phyloP scores from a whole-genome alignment of 2,329 filamentous ascomycete genomes.

The Geosmithia flava region DNA sequence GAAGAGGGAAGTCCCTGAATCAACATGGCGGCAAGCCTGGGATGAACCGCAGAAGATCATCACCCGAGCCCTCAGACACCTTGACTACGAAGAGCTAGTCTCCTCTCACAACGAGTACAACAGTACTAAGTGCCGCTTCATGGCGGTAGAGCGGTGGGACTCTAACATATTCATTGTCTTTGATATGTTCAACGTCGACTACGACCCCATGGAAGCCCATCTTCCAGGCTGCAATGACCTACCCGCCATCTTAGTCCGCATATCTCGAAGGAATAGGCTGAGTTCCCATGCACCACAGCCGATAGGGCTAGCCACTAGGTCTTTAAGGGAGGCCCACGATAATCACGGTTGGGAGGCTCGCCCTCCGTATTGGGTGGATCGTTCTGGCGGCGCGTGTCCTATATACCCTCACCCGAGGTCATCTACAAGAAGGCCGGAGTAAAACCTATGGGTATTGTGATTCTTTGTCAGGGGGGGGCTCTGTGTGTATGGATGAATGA shows the following conservation, averaged over 20 bases:
- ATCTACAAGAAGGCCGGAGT: too few species aligned
- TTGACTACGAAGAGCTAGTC: slow-evolving; percentile 1
- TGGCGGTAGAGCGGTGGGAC: slow-evolving; percentile 2
- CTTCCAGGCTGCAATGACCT: slow-evolving; percentile 2
- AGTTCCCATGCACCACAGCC: background rate
- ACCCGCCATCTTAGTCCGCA: background rate
- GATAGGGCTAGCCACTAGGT: background rate
- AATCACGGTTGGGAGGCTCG: background rate
- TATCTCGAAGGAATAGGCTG: background rate
- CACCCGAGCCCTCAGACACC: background rate
- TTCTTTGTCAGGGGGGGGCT: too few species aligned
- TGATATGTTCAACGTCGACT: slow-evolving; percentile 1
- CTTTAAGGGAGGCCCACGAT: background rate
- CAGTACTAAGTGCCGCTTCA: slow-evolving; percentile 1
- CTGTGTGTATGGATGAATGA: too few species aligned
- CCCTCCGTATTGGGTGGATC: background rate
- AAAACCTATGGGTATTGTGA: too few species aligned
- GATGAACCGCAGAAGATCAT: slow-evolving; percentile 3
- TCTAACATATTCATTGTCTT: slow-evolving; percentile 1
- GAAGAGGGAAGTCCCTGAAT: background rate
- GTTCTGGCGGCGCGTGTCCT: slow-evolving; percentile 1
- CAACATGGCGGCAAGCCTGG: slow-evolving; percentile 1
- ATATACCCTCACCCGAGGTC: too few species aligned
- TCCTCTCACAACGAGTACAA: slow-evolving; percentile 2
- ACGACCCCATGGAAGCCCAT: background rate